Percentiles rank a stretch among this genome's conserved stretches.
phyloP scores from a whole-genome alignment of 257 asterid species.

The Orobanche coerulescens region DNA sequence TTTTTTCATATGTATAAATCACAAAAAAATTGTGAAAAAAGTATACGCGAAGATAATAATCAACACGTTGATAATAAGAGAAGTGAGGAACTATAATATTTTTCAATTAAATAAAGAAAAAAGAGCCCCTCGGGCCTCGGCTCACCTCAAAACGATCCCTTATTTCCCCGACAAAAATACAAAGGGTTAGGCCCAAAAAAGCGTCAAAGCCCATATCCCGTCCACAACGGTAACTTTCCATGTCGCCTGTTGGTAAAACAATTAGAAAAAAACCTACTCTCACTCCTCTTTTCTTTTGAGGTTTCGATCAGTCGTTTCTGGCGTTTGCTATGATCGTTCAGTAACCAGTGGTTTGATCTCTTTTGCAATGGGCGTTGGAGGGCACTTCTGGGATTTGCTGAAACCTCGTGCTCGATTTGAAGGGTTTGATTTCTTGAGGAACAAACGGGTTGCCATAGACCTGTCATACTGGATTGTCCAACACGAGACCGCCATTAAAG shows the following conservation, averaged over 20 bases:
- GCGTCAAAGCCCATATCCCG: not conserved
- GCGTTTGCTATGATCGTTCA: conserved; percentile 5
- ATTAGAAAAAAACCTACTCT: not conserved
- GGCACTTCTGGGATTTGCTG: conserved; percentile 92
- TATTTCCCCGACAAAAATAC: too few species aligned
- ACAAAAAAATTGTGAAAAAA: too few species aligned
- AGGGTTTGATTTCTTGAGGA: conserved; percentile 84
- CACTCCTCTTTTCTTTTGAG: not conserved
- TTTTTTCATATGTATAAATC: too few species aligned
- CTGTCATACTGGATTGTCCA: conserved; percentile 94
- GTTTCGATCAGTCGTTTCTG: too few species aligned
- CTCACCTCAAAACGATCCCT: too few species aligned
- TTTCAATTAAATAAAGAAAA: too few species aligned
- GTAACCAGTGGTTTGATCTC: not conserved
- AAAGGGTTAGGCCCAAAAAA: conserved; percentile 11
- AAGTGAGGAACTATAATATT: too few species aligned
- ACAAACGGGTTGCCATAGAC: conserved; percentile 93
- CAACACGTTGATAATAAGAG: too few species aligned
- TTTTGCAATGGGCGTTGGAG: conserved; percentile 73
- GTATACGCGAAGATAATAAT: too few species aligned
- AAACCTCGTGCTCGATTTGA: conserved; percentile 65
- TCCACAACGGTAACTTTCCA: conserved; percentile 18
- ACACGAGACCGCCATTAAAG: conserved; percentile 83
- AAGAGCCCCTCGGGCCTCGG: too few species aligned
- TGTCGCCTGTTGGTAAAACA: not conserved